Base-by-base conservation (phyloP, 139 green algal genomes). In the Asterochloris sp. region DNA sequence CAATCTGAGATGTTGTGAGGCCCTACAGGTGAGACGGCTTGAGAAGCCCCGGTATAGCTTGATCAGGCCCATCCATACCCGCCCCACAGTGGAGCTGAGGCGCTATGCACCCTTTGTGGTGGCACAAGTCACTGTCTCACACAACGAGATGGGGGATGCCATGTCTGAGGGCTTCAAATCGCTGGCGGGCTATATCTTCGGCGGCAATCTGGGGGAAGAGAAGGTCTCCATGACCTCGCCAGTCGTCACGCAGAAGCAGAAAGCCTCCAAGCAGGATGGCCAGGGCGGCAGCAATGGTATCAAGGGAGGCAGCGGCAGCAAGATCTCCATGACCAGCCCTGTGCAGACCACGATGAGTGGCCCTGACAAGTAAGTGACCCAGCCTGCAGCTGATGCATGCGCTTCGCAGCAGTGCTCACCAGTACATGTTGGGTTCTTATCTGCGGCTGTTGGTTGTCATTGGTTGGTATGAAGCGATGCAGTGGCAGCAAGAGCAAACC, bases 111-210 rank as follows among this genome's bases (percentile, higher is more conserved):
- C 89, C 8, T 91, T 86, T 74, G 66, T 93, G 11, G 62, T 93
- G 11, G 89, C 89, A 4, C 85, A 93, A 68, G 87, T 91, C 17
- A 87, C 80, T 0, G 69, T 69, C 10, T 61, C 82, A 67, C 79
- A 78, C 38, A 67, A 67, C 8, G 83, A 82, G 47, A 89, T 93
- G 87, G 64, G 54, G 16, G 62, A 81, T 16, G 77, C 87, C 12
- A 29, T 88, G 19, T 73, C 68, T 13, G 63, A 61, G 14, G 89
- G 89, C 54, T 93, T 93, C 81, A 84, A 87, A 11, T 82, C 85
- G 80, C 83, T 90, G 79, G 89, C 89, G 16, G 86, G 86, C 47
- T 95, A 89, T 82, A 95, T 95, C 69, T 95, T 95, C 74, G 91
- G 89, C 17, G 89, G 89, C 63, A 94, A 95, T 80, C 78, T 80